Percentiles rank a stretch among this genome's conserved stretches.
Evolutionary conservation across 202 grass and related monocot genomes (phyloP).

Genomic region (Sporobolus alterniflorus): DNA sequence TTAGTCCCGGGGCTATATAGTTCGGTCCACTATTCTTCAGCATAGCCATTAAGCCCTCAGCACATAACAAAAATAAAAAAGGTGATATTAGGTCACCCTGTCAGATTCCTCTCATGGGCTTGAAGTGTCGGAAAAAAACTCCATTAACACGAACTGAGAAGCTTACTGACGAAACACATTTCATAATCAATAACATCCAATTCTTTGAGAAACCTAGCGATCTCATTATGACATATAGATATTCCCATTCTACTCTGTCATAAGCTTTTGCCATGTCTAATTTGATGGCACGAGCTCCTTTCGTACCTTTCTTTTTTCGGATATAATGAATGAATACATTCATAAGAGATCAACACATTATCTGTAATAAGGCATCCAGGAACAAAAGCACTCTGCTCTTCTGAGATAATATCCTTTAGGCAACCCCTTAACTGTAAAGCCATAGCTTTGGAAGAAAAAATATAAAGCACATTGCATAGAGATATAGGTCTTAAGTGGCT

Average conservation of each 20-base stretch:
- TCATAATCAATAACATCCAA: background rate
- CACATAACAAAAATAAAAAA: background rate
- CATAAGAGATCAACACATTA: background rate
- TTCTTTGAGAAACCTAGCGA: background rate
- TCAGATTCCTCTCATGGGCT: background rate
- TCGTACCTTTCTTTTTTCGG: background rate
- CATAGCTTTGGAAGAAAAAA: too few relatives aligned
- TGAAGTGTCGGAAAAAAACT: background rate
- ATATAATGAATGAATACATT: background rate
- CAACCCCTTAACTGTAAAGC: too few relatives aligned
- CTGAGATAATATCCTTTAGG: background rate
- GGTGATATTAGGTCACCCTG: background rate
- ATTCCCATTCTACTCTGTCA: background rate
- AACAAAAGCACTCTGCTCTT: background rate
- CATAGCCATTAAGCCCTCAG: background rate
- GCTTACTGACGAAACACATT: background rate
- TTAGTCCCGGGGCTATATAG: background rate
- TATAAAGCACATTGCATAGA: too few relatives aligned
- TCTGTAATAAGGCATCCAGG: background rate
- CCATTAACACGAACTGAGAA: background rate
- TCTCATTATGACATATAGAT: background rate
- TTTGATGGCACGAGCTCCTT: background rate
- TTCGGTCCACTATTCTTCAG: background rate
- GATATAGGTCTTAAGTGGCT: too few relatives aligned
- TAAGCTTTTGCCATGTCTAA: background rate